Evolutionary conservation across 345 rosid genomes (phyloP).

Genomic region (Pseudoturritis turrita): DNA sequence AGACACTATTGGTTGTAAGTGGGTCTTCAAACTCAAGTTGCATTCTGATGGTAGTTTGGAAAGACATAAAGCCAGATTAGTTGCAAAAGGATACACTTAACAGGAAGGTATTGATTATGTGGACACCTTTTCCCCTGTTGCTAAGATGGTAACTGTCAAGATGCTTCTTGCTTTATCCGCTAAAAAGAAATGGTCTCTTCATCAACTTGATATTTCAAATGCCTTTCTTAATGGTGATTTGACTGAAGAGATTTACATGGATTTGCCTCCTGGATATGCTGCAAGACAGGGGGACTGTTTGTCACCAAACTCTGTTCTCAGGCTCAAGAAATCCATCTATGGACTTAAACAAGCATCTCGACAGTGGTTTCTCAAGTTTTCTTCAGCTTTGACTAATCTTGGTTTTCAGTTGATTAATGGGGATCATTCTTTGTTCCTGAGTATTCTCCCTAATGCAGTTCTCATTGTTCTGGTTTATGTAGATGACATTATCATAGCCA

Average conservation of each 20-base stretch:
- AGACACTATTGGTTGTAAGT: background rate
- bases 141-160: background rate
- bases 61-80: background rate
- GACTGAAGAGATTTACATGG: too few relatives aligned
- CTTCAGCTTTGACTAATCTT: background rate
- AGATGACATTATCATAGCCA: background rate
- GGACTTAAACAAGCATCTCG: background rate
- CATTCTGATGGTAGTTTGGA: background rate
- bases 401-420: background rate
- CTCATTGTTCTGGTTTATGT: background rate
- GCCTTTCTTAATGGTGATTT: too few relatives aligned
- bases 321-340: too few relatives aligned
- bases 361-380: background rate
- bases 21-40: background rate
- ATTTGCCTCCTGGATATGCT: too few relatives aligned
- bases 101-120: background rate
- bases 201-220: too few relatives aligned
- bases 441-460: too few relatives aligned
- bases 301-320: too few relatives aligned
- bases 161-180: too few relatives aligned
- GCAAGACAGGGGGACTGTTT: too few relatives aligned
- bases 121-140: background rate
- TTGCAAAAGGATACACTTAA: background rate
- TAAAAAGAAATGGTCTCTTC: too few relatives aligned
- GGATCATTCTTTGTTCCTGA: background rate